Evolutionary conservation across 345 rosid species (phyloP).

Genomic region (Eucalyptus marginata): DNA sequence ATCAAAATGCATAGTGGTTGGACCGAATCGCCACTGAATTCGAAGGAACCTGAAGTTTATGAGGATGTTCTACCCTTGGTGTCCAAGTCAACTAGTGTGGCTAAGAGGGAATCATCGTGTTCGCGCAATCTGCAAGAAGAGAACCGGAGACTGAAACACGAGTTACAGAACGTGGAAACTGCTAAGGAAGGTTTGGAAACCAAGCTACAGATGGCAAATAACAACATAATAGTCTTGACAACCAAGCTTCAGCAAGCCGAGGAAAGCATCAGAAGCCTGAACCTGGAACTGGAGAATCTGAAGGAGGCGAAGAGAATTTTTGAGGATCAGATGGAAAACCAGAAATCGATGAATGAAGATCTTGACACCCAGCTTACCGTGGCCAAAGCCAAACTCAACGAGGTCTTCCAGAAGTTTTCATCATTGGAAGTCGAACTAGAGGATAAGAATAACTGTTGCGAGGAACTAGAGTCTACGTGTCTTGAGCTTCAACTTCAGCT

Average conservation of each 20-base stretch:
- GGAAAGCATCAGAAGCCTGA: slow-evolving; percentile 28
- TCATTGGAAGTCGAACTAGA: slow-evolving; percentile 84
- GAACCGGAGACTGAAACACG: slow-evolving; percentile 21
- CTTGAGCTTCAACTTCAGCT: slow-evolving; percentile 90
- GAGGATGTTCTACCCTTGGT: neutral
- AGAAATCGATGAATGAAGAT: slow-evolving; percentile 68
- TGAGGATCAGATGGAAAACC: slow-evolving; percentile 64
- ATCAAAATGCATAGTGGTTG: slow-evolving; percentile 49
- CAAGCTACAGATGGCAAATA: slow-evolving; percentile 6
- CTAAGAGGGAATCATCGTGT: slow-evolving; percentile 1
- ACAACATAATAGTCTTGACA: neutral
- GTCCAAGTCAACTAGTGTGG: neutral
- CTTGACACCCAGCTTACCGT: slow-evolving; percentile 75
- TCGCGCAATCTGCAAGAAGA: slow-evolving; percentile 15
- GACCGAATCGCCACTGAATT: neutral
- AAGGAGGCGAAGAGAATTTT: slow-evolving; percentile 37
- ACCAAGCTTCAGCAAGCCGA: slow-evolving; percentile 30
- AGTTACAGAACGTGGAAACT: slow-evolving; percentile 20
- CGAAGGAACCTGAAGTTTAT: neutral
- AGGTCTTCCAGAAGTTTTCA: slow-evolving; percentile 55
- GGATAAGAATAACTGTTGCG: slow-evolving; percentile 66
- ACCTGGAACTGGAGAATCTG: slow-evolving; percentile 28
- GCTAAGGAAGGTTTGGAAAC: slow-evolving; percentile 12
- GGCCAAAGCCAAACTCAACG: slow-evolving; percentile 52
- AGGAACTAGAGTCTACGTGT: slow-evolving; percentile 80